These are phyloP conservation scores for Ustilago hordei DNA, from an alignment of 1,284 basidiomycete genomes.

Conservation along the genomic window DNA sequence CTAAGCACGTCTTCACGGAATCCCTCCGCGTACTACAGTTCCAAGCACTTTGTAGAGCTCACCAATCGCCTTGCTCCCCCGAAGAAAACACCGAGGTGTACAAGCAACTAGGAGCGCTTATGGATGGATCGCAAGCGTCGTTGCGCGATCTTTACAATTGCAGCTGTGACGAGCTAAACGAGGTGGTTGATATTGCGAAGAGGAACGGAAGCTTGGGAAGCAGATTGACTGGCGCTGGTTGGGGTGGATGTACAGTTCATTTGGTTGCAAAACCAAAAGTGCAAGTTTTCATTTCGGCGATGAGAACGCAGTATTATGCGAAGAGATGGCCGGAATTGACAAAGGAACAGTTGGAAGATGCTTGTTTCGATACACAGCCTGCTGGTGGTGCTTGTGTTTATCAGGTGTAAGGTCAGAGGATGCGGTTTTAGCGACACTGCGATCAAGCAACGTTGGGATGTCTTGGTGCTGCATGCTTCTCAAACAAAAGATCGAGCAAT, in stretches of 20 bases:
- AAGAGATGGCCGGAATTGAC: constrained; percentile 49
- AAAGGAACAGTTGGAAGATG: constrained; percentile 51
- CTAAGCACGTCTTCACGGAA: constrained; percentile 65
- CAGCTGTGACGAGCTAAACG: constrained; percentile 62
- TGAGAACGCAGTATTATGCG: constrained; percentile 54
- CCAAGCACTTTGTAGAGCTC: constrained; percentile 42
- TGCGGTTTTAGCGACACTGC: not conserved
- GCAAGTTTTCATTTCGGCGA: constrained; percentile 47
- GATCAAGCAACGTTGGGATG: not conserved
- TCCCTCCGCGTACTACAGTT: constrained; percentile 62
- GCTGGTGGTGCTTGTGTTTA: constrained; percentile 65
- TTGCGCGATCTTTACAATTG: constrained; percentile 60
- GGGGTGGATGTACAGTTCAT: constrained; percentile 67
- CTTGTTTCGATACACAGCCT: constrained; percentile 64
- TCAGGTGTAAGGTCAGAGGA: constrained; percentile 26
- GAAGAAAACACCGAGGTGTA: constrained; percentile 40
- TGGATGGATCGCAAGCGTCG: constrained; percentile 63
- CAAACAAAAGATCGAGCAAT: no score
- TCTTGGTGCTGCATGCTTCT: not conserved
- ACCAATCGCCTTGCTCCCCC: not conserved
- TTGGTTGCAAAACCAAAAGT: constrained; percentile 63
- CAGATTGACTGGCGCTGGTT: constrained; percentile 66
- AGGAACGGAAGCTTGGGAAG: constrained; percentile 61
- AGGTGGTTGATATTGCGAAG: constrained; percentile 61
- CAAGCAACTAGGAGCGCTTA: constrained; percentile 54